Conservation (phyloP, 163 green algal genomes). For the Scenedesmus sp. region DNA sequence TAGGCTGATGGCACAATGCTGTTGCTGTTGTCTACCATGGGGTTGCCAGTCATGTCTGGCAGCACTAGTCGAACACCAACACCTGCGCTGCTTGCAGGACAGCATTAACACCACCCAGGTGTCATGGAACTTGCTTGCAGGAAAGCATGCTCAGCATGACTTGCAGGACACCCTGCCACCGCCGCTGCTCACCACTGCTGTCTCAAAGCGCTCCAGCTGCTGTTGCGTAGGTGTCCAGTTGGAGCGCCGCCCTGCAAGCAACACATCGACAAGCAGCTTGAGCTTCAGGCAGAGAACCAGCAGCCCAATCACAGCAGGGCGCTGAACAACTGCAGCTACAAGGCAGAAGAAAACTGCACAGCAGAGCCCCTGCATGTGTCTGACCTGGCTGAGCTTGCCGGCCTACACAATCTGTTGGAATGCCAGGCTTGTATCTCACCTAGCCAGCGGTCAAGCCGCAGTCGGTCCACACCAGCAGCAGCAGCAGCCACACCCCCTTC, state of each 20-base stretch:
- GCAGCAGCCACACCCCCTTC: background rate
- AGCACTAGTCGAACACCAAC: background rate
- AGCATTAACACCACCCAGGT: background rate
- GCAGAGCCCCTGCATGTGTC: background rate
- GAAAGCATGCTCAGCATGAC: background rate
- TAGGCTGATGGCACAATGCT: too few relatives aligned
- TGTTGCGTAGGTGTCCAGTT: slow-evolving; percentile 21
- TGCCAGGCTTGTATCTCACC: background rate
- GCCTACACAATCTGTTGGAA: too few relatives aligned
- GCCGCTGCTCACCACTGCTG: slow-evolving; percentile 4
- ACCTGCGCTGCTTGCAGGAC: background rate
- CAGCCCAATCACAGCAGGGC: background rate
- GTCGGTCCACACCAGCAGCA: background rate
- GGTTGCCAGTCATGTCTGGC: background rate
- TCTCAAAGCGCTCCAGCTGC: slow-evolving; percentile 5
- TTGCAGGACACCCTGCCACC: background rate
- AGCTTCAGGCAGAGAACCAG: too few relatives aligned
- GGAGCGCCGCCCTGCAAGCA: slow-evolving; percentile 7
- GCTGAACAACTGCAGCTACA: background rate
- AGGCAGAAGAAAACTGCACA: background rate
- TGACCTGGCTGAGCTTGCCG: too few relatives aligned
- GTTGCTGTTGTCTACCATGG: background rate
- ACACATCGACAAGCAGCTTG: too few relatives aligned
- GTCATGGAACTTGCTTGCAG: background rate
- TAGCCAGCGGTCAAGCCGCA: background rate